Conservation (phyloP, 2,329 filamentous ascomycete genomes). For the Curvularia hawaiiensis region DNA sequence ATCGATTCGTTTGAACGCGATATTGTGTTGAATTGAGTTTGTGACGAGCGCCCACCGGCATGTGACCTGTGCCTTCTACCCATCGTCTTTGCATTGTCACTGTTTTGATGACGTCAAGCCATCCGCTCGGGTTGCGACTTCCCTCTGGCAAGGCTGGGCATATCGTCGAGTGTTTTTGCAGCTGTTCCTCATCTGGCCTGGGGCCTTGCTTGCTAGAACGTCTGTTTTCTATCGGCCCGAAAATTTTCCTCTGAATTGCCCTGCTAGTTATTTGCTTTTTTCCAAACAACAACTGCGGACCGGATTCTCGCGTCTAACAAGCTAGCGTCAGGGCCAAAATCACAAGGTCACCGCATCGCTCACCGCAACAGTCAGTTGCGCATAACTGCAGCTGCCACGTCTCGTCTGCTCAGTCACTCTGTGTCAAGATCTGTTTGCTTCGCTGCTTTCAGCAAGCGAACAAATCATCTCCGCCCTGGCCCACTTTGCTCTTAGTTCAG, state of each 20-base stretch:
- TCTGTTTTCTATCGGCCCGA: not conserved
- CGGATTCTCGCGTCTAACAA: not conserved
- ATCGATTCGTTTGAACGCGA: not conserved
- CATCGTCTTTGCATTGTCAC: not conserved
- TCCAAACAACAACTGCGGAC: not conserved
- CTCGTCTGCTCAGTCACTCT: not conserved
- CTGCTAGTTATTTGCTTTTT: not conserved
- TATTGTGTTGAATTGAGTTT: not conserved
- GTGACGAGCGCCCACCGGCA: not conserved
- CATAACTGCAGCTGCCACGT: not conserved
- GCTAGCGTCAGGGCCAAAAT: not conserved
- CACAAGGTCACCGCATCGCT: not conserved
- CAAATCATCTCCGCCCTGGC: not conserved
- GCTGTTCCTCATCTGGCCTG: not conserved
- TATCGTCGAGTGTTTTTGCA: not conserved
- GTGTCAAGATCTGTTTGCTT: not conserved
- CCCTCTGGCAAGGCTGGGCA: not conserved
- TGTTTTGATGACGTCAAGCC: constrained; percentile 1
- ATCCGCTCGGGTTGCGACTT: not conserved
- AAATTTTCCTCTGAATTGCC: not conserved
- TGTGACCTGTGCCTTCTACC: not conserved
- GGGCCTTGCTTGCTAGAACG: not conserved
- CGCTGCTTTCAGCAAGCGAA: not conserved
- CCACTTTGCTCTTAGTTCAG: not conserved
- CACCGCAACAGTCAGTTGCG: not conserved